Percentiles rank a stretch among this genome's conserved stretches.
Evolutionary conservation across 257 asterid species (phyloP).

Genomic region (Cruciata laevipes): DNA sequence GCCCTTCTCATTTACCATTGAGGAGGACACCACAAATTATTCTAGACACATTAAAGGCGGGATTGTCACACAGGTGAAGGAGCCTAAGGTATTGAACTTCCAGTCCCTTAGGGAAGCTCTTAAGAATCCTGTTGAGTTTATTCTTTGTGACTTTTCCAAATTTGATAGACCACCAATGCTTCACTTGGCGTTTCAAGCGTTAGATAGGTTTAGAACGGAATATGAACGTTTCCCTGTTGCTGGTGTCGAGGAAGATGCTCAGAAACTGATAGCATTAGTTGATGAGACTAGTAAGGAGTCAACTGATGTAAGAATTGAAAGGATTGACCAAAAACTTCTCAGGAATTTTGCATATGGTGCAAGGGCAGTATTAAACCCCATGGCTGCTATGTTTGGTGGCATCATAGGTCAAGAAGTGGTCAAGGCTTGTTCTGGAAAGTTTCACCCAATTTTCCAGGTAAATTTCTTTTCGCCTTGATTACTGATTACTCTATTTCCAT

Average conservation of each 20-base stretch:
- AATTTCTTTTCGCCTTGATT: not conserved
- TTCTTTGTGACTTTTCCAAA: constrained; percentile 90
- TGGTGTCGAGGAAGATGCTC: constrained; percentile 86
- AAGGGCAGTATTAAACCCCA: constrained; percentile 78
- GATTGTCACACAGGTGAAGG: constrained; percentile 80
- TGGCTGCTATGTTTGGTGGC: constrained; percentile 99
- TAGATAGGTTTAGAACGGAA: constrained; percentile 59
- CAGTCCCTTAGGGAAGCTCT: constrained; percentile 69
- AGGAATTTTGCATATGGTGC: constrained; percentile 75
- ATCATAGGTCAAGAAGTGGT: constrained; percentile 90
- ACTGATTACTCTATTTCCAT: too few species aligned
- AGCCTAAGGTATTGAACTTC: constrained; percentile 74
- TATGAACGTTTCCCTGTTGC: constrained; percentile 64
- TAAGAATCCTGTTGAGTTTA: constrained; percentile 77
- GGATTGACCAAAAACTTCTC: constrained; percentile 57
- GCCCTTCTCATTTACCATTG: constrained; percentile 72
- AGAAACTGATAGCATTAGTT: constrained; percentile 56
- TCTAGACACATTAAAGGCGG: constrained; percentile 72
- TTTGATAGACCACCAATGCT: constrained; percentile 79
- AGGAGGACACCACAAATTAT: constrained; percentile 72
- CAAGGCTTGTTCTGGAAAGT: constrained; percentile 96
- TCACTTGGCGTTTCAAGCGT: constrained; percentile 83
- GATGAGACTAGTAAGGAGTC: constrained; percentile 44
- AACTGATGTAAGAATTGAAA: constrained; percentile 59
- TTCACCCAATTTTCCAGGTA: constrained; percentile 91